Evolutionary conservation across 192 early-diverging fungal species (phyloP).

Genomic region (Coemansia sp.): DNA sequence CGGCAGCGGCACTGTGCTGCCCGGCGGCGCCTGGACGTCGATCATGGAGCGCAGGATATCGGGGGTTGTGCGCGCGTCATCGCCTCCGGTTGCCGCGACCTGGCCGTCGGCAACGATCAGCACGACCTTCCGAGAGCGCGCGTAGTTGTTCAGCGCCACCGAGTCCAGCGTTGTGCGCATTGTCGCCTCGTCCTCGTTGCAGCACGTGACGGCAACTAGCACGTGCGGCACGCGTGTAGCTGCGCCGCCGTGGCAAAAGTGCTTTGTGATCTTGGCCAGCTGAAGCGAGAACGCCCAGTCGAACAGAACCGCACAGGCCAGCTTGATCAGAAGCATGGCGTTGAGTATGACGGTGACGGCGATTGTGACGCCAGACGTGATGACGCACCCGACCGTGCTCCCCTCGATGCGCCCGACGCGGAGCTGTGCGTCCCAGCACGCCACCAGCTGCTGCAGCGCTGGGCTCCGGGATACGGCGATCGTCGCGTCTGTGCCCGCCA

Average conservation of each 20-base stretch:
- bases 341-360: slow-evolving; percentile 63
- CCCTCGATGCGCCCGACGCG: slow-evolving; percentile 73
- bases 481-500: slow-evolving; percentile 59
- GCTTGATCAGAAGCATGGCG: slow-evolving; percentile 60
- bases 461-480: slow-evolving; percentile 60
- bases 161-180: slow-evolving; percentile 82
- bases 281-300: slow-evolving; percentile 69
- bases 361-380: slow-evolving; percentile 58
- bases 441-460: slow-evolving; percentile 53
- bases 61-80: slow-evolving; percentile 61
- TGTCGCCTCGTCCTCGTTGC: slow-evolving; percentile 80
- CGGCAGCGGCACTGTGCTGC: slow-evolving; percentile 25
- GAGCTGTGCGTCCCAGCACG: slow-evolving; percentile 66
- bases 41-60: slow-evolving; percentile 77
- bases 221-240: slow-evolving; percentile 28
- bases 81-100: slow-evolving; percentile 76
- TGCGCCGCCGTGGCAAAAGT: slow-evolving; percentile 27
- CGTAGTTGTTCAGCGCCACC: slow-evolving; percentile 81
- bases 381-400: slow-evolving; percentile 69
- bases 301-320: slow-evolving; percentile 71
- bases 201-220: slow-evolving; percentile 83
- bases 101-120: slow-evolving; percentile 88
- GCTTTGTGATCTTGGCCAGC: slow-evolving; percentile 45
- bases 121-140: slow-evolving; percentile 77
- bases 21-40: background rate